These are phyloP conservation scores for Phytophthora pistaciae DNA, from an alignment of 352 stramenopile genomes.

Conservation along the genomic window DNA sequence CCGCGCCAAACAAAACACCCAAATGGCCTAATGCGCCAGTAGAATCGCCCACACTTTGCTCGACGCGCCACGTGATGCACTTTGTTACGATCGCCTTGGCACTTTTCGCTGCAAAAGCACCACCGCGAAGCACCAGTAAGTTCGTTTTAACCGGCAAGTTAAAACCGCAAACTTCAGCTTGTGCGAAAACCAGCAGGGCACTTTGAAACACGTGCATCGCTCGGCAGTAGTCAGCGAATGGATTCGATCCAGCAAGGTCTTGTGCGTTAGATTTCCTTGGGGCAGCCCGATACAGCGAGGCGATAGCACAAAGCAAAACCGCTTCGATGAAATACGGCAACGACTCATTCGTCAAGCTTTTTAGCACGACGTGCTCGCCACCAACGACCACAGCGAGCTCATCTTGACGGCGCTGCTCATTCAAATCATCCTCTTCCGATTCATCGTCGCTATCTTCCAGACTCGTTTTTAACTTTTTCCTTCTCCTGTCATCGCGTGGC, in stretches of 20 bases:
- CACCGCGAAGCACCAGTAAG: constrained; percentile 48
- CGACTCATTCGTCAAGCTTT: constrained; percentile 71
- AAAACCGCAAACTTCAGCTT: constrained; percentile 61
- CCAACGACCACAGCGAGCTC: constrained; percentile 42
- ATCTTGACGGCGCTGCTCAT: constrained; percentile 35
- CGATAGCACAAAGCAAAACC: constrained; percentile 58
- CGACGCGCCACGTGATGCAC: constrained; percentile 57
- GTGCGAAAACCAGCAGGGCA: constrained; percentile 52
- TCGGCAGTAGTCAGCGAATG: constrained; percentile 54
- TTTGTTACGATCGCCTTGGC: constrained; percentile 45
- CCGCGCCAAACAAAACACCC: constrained; percentile 48
- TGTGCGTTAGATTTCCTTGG: constrained; percentile 34
- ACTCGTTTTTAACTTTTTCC: constrained; percentile 9
- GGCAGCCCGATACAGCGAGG: constrained; percentile 51
- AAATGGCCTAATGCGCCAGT: constrained; percentile 55
- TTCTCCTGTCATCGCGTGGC: constrained; percentile 10
- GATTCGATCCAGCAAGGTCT: constrained; percentile 25
- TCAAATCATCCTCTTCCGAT: constrained; percentile 37
- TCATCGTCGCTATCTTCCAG: constrained; percentile 34
- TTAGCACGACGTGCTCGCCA: constrained; percentile 72
- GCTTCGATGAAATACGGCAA: constrained; percentile 70
- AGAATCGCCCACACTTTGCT: constrained; percentile 41
- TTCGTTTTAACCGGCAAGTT: constrained; percentile 67
- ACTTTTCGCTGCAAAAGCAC: constrained; percentile 47
- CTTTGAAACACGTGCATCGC: constrained; percentile 54